Evolutionary conservation across 1,139 yeast genomes (phyloP).

Genomic region (Scheffersomyces cryptocercus): DNA sequence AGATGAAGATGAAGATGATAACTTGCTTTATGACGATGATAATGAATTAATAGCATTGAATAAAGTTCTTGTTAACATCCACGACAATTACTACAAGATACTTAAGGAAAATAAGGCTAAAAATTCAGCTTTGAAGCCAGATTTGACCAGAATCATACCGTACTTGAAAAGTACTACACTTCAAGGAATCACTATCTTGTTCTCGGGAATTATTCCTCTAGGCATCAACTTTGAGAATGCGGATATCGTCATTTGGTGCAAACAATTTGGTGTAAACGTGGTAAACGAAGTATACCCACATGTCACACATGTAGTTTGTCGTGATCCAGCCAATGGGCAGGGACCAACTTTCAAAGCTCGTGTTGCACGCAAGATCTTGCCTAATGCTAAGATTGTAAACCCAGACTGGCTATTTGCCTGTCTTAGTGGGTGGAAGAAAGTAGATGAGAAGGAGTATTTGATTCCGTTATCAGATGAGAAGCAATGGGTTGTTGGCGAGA

Average conservation of each 20-base stretch:
- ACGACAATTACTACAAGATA: slow-evolving; percentile 60
- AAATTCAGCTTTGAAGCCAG: slow-evolving; percentile 39
- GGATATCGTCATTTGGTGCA: slow-evolving; percentile 90
- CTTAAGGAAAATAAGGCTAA: slow-evolving; percentile 28
- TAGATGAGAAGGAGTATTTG: slow-evolving; percentile 61
- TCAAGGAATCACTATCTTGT: slow-evolving; percentile 67
- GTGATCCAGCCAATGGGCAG: slow-evolving; percentile 45
- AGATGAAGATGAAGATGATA: slow-evolving; percentile 47
- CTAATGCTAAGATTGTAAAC: slow-evolving; percentile 76
- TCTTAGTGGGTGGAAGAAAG: slow-evolving; percentile 73
- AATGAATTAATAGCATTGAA: slow-evolving; percentile 69
- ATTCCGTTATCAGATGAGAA: slow-evolving; percentile 47
- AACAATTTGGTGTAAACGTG: slow-evolving; percentile 87
- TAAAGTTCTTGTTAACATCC: slow-evolving; percentile 62
- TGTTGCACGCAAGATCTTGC: slow-evolving; percentile 62
- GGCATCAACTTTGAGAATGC: slow-evolving; percentile 70
- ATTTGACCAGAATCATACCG: slow-evolving; percentile 70
- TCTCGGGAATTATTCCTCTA: slow-evolving; percentile 84
- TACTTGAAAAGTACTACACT: slow-evolving; percentile 67
- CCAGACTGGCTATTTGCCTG: slow-evolving; percentile 94
- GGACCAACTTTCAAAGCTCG: slow-evolving; percentile 73
- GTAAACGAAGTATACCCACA: slow-evolving; percentile 69
- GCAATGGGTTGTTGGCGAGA: slow-evolving; percentile 43
- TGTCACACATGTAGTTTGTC: slow-evolving; percentile 88
- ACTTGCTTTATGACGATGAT: slow-evolving; percentile 77